Base-by-base conservation (phyloP, 1,139 yeast species). In the Meyerozyma carpophila region DNA sequence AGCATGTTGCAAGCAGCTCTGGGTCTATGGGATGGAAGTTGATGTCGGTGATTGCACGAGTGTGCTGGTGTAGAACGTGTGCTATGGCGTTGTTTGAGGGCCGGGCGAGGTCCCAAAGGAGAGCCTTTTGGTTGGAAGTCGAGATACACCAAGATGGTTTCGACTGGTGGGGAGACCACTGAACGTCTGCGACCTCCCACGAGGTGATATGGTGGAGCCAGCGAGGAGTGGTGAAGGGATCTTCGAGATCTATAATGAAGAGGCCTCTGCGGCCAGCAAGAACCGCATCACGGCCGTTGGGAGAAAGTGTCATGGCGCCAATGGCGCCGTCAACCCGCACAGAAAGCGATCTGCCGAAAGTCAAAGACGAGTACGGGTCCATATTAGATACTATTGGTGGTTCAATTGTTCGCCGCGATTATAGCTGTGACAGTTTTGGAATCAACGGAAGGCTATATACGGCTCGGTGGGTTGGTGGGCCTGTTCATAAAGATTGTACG, bases 131-230 rank as follows among this genome's bases (percentile, higher is more conserved):
- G 61, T 93, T 93, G 2, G 95, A 86, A 0, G 98, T 90, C 0
- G 96, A 87, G 1, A 91, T 84, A 43, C 94, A 90, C 96, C 97
- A 90, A 14, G 85, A 75, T 0, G 96, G 94, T 50, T 86, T 86
- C 9, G 77, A 73, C 58, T 89, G 95, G 47, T 73, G 77, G 0
- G 98, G 97, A 3, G 95, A 88, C 98, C 98, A 93, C 61, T 93
- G 98, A 1, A 91, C 97, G 60, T 93, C 97, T 0, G 98, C 97
- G 2, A 93, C 98, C 62, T 93, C 98, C 98, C 98, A 94, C 0
- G 95, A 83, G 0, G 98, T 91, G 28, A 82, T 74, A 58, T 93
- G 97, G 45, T 84, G 95, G 25, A 93, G 75, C 90, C 95, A 88
- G 47, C 98, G 69, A 0, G 98, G 98, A 1, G 96, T 90, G 0